These are phyloP conservation scores for Colletotrichum nymphaeae DNA, from an alignment of 2,329 filamentous ascomycete genomes.

Conservation along the genomic window DNA sequence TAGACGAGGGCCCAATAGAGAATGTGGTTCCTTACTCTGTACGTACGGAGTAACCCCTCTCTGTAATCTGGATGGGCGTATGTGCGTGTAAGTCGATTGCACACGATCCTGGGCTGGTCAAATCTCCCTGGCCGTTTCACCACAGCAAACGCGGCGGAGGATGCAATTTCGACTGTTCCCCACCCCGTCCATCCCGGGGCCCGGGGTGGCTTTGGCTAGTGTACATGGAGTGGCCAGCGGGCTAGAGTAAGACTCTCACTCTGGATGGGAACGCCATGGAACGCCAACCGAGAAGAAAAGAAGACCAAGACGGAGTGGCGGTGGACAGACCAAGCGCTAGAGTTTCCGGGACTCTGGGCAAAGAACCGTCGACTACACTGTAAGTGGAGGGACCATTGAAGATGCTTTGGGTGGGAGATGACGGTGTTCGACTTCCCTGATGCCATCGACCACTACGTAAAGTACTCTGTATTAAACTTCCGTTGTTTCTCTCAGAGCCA, in stretches of 20 bases:
- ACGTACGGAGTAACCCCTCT: background rate
- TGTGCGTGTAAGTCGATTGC: slow-evolving; percentile 22
- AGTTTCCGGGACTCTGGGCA: background rate
- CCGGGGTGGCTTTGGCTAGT: slow-evolving; percentile 10
- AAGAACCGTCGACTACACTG: background rate
- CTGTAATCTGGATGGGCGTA: background rate
- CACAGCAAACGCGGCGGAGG: slow-evolving; percentile 30
- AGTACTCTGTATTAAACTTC: slow-evolving; percentile 3
- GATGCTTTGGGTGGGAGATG: background rate
- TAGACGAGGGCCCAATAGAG: background rate
- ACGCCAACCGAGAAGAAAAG: slow-evolving; percentile 14
- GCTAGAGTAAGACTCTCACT: background rate
- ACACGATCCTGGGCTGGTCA: slow-evolving; percentile 26
- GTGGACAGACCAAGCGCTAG: background rate
- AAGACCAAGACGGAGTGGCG: background rate
- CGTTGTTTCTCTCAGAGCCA: slow-evolving; percentile 5
- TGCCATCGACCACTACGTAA: background rate
- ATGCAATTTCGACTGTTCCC: slow-evolving; percentile 30
- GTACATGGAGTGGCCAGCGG: no score
- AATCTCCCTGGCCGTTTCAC: slow-evolving; percentile 35
- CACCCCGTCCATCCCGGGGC: slow-evolving; percentile 5
- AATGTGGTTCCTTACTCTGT: background rate
- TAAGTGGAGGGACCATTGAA: background rate
- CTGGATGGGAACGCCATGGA: background rate
- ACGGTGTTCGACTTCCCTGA: background rate